A percentile compares a stretch with the other conserved stretches of the same genome.
phyloP scores from a whole-genome alignment of 768 basidiomycete species.

The Russula sp. region DNA sequence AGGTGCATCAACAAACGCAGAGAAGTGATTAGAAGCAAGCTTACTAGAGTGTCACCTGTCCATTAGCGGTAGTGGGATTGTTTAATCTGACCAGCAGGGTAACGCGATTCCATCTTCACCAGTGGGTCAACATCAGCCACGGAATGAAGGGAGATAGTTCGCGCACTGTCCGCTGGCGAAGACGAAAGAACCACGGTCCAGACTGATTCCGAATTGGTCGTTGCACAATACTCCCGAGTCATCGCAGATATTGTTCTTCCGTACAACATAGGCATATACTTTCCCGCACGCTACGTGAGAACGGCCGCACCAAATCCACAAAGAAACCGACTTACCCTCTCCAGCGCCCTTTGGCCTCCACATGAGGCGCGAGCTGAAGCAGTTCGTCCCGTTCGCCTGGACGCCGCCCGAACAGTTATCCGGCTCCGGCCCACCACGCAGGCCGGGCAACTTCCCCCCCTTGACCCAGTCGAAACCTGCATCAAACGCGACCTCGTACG shows the following conservation, averaged over 20 bases:
- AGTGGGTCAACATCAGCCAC: background rate
- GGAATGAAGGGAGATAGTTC: conserved; percentile 1
- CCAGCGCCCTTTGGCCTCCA: conserved; percentile 59
- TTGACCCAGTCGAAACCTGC: conserved; percentile 60
- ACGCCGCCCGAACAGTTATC: conserved; percentile 66
- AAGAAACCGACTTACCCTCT: conserved; percentile 46
- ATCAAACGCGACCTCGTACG: conserved; percentile 72
- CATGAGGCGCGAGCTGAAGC: conserved; percentile 72
- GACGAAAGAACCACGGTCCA: conserved; percentile 57
- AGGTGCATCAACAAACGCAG: background rate
- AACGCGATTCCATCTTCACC: conserved; percentile 56
- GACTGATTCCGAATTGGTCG: conserved; percentile 67
- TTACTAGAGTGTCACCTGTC: conserved; percentile 61
- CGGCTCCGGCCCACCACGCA: conserved; percentile 58
- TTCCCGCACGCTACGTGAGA: conserved; percentile 1
- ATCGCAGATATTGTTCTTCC: conserved; percentile 51
- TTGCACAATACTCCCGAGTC: conserved; percentile 55
- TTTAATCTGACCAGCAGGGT: conserved; percentile 77
- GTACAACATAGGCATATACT: conserved; percentile 81
- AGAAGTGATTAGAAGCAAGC: conserved; percentile 25
- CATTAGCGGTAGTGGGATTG: conserved; percentile 64
- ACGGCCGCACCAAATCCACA: conserved; percentile 1
- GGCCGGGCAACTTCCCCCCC: conserved; percentile 71
- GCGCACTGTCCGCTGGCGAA: conserved; percentile 59
- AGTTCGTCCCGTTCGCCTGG: conserved; percentile 53